A percentile compares a stretch with the other conserved stretches of the same genome.
phyloP scores from a whole-genome alignment of 305 asterid species.

The Ilex paraguariensis region DNA sequence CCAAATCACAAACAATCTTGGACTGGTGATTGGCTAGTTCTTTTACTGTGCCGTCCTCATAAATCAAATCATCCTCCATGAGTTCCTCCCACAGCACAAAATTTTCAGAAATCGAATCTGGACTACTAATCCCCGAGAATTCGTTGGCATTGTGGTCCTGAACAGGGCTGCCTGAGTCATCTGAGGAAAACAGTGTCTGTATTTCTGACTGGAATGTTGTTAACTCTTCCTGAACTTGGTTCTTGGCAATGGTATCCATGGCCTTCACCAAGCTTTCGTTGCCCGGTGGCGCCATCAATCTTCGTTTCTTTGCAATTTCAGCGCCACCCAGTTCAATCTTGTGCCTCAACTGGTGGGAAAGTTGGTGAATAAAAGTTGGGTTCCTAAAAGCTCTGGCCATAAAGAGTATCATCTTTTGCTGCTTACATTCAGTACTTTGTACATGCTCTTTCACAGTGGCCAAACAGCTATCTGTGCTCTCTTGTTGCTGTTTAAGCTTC shows the following conservation, averaged over 20 bases:
- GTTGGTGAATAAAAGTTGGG: not conserved
- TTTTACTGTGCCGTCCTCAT: not conserved
- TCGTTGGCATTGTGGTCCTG: not conserved
- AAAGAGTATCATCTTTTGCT: slow-evolving; percentile 2
- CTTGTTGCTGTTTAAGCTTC: slow-evolving; percentile 21
- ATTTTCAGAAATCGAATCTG: not conserved
- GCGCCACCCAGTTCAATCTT: not conserved
- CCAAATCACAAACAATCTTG: slow-evolving; percentile 19
- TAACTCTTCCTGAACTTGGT: slow-evolving; percentile 6
- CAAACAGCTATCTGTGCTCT: slow-evolving; percentile 9
- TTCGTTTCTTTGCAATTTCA: not conserved
- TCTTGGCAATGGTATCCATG: slow-evolving; percentile 5
- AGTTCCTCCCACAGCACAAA: slow-evolving; percentile 16
- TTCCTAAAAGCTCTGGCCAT: not conserved
- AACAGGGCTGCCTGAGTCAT: not conserved
- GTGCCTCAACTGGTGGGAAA: not conserved
- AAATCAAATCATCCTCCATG: slow-evolving; percentile 16
- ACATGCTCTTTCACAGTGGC: slow-evolving; percentile 10
- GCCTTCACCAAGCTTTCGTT: not conserved
- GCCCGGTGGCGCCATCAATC: not conserved
- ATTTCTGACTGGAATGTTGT: not conserved
- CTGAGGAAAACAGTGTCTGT: not conserved
- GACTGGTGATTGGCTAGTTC: slow-evolving; percentile 13
- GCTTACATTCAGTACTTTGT: slow-evolving; percentile 3
- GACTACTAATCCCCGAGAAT: not conserved